Conservation (phyloP, 495 filamentous ascomycete species). For the Aspergillus homomorphus region DNA sequence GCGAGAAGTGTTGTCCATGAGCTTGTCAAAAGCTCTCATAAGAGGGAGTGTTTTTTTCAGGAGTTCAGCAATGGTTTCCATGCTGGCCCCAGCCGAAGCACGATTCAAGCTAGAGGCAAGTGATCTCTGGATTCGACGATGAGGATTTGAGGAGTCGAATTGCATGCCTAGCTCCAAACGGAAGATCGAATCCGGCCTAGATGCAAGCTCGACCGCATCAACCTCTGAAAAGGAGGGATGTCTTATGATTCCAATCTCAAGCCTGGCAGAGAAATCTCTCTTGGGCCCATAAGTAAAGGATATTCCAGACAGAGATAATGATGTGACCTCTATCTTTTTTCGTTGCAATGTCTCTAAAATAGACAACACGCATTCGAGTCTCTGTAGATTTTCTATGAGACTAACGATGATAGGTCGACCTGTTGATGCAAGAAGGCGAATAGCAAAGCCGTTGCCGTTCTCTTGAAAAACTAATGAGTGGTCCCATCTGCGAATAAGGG, state of each 20-base stretch:
- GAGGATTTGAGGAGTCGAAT: conserved; percentile 68
- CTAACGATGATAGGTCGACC: conserved; percentile 34
- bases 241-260: conserved; percentile 29
- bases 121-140: conserved; percentile 65
- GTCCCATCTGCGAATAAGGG: conserved; percentile 30
- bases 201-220: conserved; percentile 24
- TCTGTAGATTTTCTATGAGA: conserved; percentile 40
- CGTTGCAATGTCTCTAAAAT: conserved; percentile 37
- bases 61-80: conserved; percentile 52
- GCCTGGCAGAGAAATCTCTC: conserved; percentile 27
- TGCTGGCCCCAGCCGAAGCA: conserved; percentile 38
- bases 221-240: conserved; percentile 18
- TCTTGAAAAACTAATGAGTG: conserved; percentile 34
- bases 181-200: conserved; percentile 30
- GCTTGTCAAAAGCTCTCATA: conserved; percentile 56
- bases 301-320: conserved; percentile 37
- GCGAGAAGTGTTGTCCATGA: conserved; percentile 28
- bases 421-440: conserved; percentile 38
- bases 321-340: conserved; percentile 32
- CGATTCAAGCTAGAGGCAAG: conserved; percentile 62
- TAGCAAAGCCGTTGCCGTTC: conserved; percentile 36
- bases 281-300: conserved; percentile 37
- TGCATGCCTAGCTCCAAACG: conserved; percentile 31
- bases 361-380: conserved; percentile 41
- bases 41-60: conserved; percentile 66